Conservation (phyloP, 176 grass and related monocot species). For the Paspalum notatum region DNA sequence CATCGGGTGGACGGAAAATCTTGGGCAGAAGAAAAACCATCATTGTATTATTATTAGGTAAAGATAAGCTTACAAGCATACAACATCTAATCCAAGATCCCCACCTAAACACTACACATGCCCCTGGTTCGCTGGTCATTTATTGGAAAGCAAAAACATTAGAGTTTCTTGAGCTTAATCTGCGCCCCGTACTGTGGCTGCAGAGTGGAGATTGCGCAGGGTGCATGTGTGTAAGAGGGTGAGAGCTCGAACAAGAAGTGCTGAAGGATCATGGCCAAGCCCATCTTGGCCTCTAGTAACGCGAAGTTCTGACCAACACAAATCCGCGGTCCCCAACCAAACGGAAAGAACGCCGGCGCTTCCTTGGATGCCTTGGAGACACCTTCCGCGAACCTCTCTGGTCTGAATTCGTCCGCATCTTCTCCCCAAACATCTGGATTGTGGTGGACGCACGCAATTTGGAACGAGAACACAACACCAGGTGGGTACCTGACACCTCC, state of each 20-base stretch:
- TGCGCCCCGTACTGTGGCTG: slow-evolving; percentile 68
- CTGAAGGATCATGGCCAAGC: slow-evolving; percentile 59
- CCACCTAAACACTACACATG: not conserved
- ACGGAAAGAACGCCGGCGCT: slow-evolving; percentile 47
- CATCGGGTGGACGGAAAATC: no score
- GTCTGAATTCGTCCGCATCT: slow-evolving; percentile 58
- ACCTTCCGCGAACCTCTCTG: slow-evolving; percentile 66
- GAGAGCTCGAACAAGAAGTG: slow-evolving; percentile 69
- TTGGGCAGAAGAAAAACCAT: no score
- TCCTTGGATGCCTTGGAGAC: slow-evolving; percentile 61
- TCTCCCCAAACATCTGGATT: slow-evolving; percentile 62
- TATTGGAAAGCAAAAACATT: not conserved
- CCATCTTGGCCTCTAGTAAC: slow-evolving; percentile 73
- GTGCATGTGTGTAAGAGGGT: slow-evolving; percentile 57
- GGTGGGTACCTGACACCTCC: slow-evolving; percentile 60
- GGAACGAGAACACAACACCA: slow-evolving; percentile 33
- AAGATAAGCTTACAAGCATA: not conserved
- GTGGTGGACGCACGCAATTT: slow-evolving; percentile 58
- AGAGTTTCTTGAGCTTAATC: slow-evolving; percentile 49
- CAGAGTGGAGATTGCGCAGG: slow-evolving; percentile 36
- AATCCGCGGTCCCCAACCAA: slow-evolving; percentile 54
- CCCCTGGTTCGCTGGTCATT: not conserved
- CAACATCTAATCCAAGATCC: not conserved
- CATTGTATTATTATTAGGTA: no score
- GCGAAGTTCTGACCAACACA: slow-evolving; percentile 71